phyloP scores from a whole-genome alignment of 805 yeast species.

The Kodamaea restingae region DNA sequence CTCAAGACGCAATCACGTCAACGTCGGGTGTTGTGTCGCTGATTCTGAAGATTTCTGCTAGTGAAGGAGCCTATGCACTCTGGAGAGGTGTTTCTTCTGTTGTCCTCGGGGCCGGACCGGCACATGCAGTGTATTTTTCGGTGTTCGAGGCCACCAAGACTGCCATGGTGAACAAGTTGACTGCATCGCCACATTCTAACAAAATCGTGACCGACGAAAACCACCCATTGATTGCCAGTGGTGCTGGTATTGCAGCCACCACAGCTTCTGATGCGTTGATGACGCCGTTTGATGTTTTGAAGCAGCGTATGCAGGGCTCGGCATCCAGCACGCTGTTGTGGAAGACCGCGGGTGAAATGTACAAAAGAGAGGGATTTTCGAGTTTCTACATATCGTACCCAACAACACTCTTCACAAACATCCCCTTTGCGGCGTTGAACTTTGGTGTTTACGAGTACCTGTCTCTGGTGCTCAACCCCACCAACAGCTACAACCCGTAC shows the following conservation, averaged over 20 bases:
- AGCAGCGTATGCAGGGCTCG: constrained; percentile 82
- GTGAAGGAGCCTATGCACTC: constrained; percentile 82
- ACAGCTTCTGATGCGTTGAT: constrained; percentile 90
- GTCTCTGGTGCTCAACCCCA: constrained; percentile 75
- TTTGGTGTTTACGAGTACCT: constrained; percentile 88
- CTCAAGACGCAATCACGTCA: not conserved
- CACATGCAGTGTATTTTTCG: constrained; percentile 95
- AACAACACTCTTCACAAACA: constrained; percentile 84
- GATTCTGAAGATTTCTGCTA: constrained; percentile 69
- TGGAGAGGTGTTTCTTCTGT: constrained; percentile 95
- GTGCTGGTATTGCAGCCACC: constrained; percentile 90
- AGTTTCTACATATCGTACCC: constrained; percentile 93
- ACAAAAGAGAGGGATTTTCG: constrained; percentile 60
- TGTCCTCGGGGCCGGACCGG: constrained; percentile 97
- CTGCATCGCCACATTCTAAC: constrained; percentile 30
- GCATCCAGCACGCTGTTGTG: constrained; percentile 23
- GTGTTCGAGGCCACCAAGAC: constrained; percentile 83
- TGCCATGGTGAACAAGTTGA: constrained; percentile 42
- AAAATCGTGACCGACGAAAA: constrained; percentile 55
- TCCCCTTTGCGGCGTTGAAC: constrained; percentile 93
- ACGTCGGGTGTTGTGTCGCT: constrained; percentile 55
- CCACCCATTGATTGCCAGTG: constrained; percentile 78
- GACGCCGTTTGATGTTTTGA: constrained; percentile 95
- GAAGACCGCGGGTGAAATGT: constrained; percentile 45
- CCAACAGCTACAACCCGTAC: constrained; percentile 76